Evolutionary conservation across 73 alveolate genomes (phyloP).

Genomic region (Stentor coeruleus): DNA sequence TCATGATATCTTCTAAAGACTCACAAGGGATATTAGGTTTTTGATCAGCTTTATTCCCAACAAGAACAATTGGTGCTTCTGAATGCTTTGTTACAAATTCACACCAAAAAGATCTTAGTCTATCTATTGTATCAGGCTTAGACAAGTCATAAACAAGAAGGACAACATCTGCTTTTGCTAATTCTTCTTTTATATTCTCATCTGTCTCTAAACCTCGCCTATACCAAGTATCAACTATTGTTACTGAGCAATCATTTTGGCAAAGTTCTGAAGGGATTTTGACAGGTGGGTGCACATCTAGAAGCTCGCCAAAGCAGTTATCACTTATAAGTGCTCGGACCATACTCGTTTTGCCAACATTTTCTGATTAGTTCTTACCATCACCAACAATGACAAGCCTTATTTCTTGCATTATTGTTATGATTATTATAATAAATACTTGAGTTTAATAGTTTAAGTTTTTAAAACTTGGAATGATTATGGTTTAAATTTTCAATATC

Average conservation of each 20-base stretch:
- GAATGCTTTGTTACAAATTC: constrained; percentile 32
- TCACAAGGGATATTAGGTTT: constrained; percentile 32
- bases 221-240: background rate
- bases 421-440: too few species aligned
- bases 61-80: constrained; percentile 43
- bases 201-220: constrained; percentile 41
- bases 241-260: constrained; percentile 47
- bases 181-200: constrained; percentile 37
- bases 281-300: constrained; percentile 48
- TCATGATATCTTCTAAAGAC: constrained; percentile 41
- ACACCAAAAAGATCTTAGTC: constrained; percentile 46
- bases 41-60: constrained; percentile 60
- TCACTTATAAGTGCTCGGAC: constrained; percentile 53
- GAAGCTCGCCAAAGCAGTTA: constrained; percentile 35
- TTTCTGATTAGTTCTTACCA: constrained; percentile 41
- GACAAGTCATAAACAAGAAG: constrained; percentile 55
- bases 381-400: constrained; percentile 56
- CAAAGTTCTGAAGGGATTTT: constrained; percentile 54
- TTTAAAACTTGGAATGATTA: too few species aligned
- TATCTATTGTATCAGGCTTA: constrained; percentile 31
- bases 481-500: too few species aligned
- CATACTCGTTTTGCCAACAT: constrained; percentile 67
- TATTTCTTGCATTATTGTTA: constrained; percentile 11
- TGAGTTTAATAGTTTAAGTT: too few species aligned
- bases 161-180: constrained; percentile 49